Evolutionary conservation across 371 early-diverging fungal genomes (phyloP), one percentile per base, ranked within the genome.

Genomic region (Neoconidiobolus thromboides): DNA sequence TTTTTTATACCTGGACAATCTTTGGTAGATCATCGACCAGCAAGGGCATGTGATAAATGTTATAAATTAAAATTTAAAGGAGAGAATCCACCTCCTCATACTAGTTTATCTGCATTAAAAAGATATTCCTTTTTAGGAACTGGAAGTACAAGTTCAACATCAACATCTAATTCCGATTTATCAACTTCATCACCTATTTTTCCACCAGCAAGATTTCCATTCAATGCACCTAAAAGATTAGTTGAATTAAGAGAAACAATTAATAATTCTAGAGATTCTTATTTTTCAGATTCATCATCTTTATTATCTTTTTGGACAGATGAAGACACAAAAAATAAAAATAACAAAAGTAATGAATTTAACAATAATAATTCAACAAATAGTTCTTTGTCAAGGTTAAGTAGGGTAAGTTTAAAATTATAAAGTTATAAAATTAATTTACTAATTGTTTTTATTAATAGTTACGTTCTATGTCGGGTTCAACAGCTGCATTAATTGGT

Each of bases 11-110:
- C 64, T 12, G 67, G 67, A 2, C 38, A 51, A 15, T 51, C 46
- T 43, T 53, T 60, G n/a, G 46, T 51, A n/a, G 64, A 67, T 9
- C 60, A 58, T 53, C 44, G 62, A 40, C 47, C 59, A 9, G 67
- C 57, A n/a, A 52, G 67, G 14, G 64, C 64, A 12, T 67, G 67
- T 48, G 67, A 67, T 44, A 57, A 58, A 10, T 67, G 67, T 47
- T 64, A 62, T 48, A 48, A 60, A 12, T 47, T 55, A 6, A 64
- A 60, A 49, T 67, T 64, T 39, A 61, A 63, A 49, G 63, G 60
- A 40, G 42, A 9, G 6, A 36, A 41, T 36, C 9, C 26, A 37
- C 42, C 10, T 12, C n/a, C 26, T 4, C 0, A 12, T 14, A 47
- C 36, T 38, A 46, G 5, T 4, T 60, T 40, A 10, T 47, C 46